Evolutionary conservation across 768 basidiomycete species (phyloP).

Genomic region (Boletus subparvulus): DNA sequence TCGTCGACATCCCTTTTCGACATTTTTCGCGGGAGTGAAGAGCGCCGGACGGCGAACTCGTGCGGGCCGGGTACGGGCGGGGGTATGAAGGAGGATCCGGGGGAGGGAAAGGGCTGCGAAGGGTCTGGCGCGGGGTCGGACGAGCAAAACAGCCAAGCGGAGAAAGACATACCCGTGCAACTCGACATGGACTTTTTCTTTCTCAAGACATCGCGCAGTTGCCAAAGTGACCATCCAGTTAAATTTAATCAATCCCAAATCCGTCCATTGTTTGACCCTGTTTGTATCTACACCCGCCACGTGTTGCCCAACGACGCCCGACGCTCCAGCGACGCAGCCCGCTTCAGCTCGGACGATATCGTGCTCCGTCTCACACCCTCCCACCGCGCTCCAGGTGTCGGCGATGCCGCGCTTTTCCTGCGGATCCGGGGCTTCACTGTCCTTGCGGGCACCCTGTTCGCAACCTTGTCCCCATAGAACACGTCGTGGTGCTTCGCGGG

Average conservation of each 20-base stretch:
- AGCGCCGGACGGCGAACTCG: slow-evolving; percentile 56
- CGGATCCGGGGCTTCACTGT: slow-evolving; percentile 15
- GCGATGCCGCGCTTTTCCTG: slow-evolving; percentile 18
- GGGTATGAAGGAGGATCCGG: slow-evolving; percentile 65
- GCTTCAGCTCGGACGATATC: slow-evolving; percentile 32
- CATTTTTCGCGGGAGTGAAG: slow-evolving; percentile 27
- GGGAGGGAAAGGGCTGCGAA: slow-evolving; percentile 55
- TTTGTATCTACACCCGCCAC: slow-evolving; percentile 27
- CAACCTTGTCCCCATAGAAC: slow-evolving; percentile 20
- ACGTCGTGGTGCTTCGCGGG: slow-evolving; percentile 27
- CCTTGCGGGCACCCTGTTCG: background rate
- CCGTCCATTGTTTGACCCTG: slow-evolving; percentile 12
- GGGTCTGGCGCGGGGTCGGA: slow-evolving; percentile 34
- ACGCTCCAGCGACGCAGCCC: slow-evolving; percentile 27
- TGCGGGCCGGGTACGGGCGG: slow-evolving; percentile 66
- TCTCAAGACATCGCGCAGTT: slow-evolving; percentile 8
- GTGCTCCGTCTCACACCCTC: slow-evolving; percentile 20
- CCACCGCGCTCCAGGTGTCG: slow-evolving; percentile 16
- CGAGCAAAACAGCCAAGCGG: background rate
- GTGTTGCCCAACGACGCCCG: slow-evolving; percentile 19
- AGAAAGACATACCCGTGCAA: slow-evolving; percentile 5
- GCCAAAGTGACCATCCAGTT: slow-evolving; percentile 11
- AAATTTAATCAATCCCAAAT: background rate
- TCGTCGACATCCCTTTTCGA: slow-evolving; percentile 24
- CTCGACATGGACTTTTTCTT: background rate